Evolutionary conservation across 495 filamentous ascomycete species (phyloP).

Genomic region (Evansstolkia leycettana): DNA sequence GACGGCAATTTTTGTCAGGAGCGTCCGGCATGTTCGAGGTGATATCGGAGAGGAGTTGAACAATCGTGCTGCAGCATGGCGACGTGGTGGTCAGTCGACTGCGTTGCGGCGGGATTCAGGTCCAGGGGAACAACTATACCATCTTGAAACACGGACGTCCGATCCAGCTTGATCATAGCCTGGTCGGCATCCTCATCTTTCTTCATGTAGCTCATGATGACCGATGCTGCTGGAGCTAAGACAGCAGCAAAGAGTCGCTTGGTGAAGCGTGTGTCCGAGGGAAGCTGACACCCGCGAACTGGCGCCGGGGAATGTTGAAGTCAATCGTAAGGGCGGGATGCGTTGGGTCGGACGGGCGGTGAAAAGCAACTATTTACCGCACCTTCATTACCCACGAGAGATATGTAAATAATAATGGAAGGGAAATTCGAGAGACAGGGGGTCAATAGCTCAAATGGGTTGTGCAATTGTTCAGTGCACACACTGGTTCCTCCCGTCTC

Average conservation of each 20-base stretch:
- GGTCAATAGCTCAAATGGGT: slow-evolving; percentile 3
- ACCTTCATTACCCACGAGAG: slow-evolving; percentile 19
- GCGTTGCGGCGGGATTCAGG: slow-evolving; percentile 1
- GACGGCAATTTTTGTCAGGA: slow-evolving; percentile 94
- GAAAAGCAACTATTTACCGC: slow-evolving; percentile 11
- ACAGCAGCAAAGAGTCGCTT: slow-evolving; percentile 19
- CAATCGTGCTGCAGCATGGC: slow-evolving; percentile 58
- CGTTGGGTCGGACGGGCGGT: slow-evolving; percentile 12
- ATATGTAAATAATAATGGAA: slow-evolving; percentile 2
- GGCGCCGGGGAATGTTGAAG: slow-evolving; percentile 10
- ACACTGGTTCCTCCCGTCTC: slow-evolving; percentile 8
- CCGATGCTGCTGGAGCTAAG: slow-evolving; percentile 17
- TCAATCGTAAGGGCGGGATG: slow-evolving; percentile 21
- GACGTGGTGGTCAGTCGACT: slow-evolving; percentile 1
- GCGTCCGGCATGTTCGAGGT: slow-evolving; percentile 85
- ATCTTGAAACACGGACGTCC: slow-evolving; percentile 98
- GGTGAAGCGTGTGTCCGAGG: slow-evolving; percentile 9
- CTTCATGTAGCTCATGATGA: slow-evolving; percentile 86
- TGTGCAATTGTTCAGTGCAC: background rate
- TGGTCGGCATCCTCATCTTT: slow-evolving; percentile 96
- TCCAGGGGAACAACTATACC: slow-evolving; percentile 42
- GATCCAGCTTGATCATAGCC: slow-evolving; percentile 89
- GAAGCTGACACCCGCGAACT: slow-evolving; percentile 4
- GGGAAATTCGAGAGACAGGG: slow-evolving; percentile 1
- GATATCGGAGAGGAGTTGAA: slow-evolving; percentile 96